Percentiles rank a stretch among this genome's conserved stretches.
phyloP scores from a whole-genome alignment of 345 rosid genomes.

The Citrus cavaleriei region DNA sequence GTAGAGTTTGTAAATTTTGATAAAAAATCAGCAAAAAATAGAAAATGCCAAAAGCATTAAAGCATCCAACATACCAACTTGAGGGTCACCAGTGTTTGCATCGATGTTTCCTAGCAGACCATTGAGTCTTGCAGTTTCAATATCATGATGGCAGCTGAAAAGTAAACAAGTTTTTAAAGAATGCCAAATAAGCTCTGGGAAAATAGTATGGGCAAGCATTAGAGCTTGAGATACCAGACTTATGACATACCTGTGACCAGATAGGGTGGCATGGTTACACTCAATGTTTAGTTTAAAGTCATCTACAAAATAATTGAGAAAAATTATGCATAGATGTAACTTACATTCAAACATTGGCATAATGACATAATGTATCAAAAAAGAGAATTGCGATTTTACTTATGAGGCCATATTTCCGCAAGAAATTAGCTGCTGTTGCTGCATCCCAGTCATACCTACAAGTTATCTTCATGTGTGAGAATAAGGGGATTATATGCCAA shows the following conservation, averaged over 20 bases:
- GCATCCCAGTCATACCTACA: conserved; percentile 95
- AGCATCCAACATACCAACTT: conserved; percentile 45
- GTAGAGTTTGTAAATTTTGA: neutral
- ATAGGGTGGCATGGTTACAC: conserved; percentile 95
- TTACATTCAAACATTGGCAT: neutral
- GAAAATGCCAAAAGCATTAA: neutral
- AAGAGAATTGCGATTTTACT: conserved; percentile 28
- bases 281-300: conserved; percentile 89
- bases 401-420: conserved; percentile 76
- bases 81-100: conserved; percentile 96
- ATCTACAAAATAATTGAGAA: conserved; percentile 26
- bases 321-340: neutral
- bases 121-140: conserved; percentile 86
- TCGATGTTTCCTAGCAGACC: conserved; percentile 87
- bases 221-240: neutral
- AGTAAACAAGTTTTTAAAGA: neutral
- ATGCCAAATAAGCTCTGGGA: neutral
- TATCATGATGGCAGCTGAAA: conserved; percentile 86
- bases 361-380: neutral
- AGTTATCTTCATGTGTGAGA: conserved; percentile 6
- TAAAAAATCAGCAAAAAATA: neutral
- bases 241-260: conserved; percentile 68
- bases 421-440: conserved; percentile 82
- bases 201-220: neutral
- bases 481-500: neutral